Conservation (phyloP, 2,329 filamentous ascomycete species). For the Neofusicoccum kwambonambiense region DNA sequence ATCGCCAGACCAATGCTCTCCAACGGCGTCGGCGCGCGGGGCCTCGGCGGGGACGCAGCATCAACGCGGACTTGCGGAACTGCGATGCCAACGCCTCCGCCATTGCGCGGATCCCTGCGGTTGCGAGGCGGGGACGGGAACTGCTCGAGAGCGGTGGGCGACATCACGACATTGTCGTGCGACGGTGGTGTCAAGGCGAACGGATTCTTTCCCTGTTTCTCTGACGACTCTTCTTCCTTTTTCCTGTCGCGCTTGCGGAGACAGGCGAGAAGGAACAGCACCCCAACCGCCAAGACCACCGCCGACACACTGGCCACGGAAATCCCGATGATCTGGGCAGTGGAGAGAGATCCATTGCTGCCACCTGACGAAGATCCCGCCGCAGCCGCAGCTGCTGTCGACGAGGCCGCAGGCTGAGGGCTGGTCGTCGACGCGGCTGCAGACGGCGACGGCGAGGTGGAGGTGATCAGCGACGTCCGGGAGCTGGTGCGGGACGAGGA, state of each 20-base stretch:
- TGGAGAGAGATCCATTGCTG: constrained; percentile 28
- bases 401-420: constrained; percentile 2
- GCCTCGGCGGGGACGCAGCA: neutral
- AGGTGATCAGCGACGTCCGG: neutral
- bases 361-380: constrained; percentile 20
- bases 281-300: constrained; percentile 37
- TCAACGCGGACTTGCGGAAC: neutral
- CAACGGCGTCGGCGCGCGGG: constrained; percentile 21
- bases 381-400: neutral
- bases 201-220: constrained; percentile 10
- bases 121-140: constrained; percentile 5
- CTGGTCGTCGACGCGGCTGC: constrained; percentile 29
- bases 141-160: constrained; percentile 1
- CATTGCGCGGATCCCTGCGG: constrained; percentile 18
- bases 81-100: constrained; percentile 14
- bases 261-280: constrained; percentile 38
- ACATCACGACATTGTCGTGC: neutral
- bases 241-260: constrained; percentile 34
- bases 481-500: constrained; percentile 7
- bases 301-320: constrained; percentile 37
- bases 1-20: constrained; percentile 40
- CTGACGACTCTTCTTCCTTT: constrained; percentile 22
- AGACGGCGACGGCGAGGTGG: constrained; percentile 25
- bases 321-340: constrained; percentile 40
- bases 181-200: constrained; percentile 5